These are phyloP conservation scores for Naegleria gruberi DNA, from an alignment of 208 protist genomes.

Conservation along the genomic window DNA sequence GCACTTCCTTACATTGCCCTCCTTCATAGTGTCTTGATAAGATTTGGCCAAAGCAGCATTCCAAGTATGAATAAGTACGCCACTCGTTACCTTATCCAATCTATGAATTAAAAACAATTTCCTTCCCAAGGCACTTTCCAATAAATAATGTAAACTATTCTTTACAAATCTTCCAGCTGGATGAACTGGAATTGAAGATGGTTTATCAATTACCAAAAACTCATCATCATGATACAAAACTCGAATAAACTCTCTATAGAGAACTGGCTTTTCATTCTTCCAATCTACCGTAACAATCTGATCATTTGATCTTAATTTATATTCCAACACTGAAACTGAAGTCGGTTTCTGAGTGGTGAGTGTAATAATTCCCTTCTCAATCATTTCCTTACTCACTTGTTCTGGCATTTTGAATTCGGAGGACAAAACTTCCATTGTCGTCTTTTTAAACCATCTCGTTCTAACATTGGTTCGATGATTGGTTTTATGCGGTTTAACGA, in stretches of 20 bases:
- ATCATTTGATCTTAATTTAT: not conserved
- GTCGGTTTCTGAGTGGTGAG: not conserved
- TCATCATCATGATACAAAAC: constrained; percentile 24
- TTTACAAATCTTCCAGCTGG: constrained; percentile 48
- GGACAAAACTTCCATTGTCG: not conserved
- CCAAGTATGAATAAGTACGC: not conserved
- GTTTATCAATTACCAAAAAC: constrained; percentile 11
- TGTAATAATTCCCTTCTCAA: not conserved
- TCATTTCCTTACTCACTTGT: not conserved
- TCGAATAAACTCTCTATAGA: not conserved
- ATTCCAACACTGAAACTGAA: not conserved
- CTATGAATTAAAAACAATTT: not conserved
- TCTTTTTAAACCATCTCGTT: not conserved
- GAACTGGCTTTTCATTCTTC: not conserved
- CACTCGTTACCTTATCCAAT: not conserved
- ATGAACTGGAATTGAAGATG: constrained; percentile 27
- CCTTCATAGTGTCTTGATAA: not conserved
- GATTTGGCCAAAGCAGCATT: not conserved
- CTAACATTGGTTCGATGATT: not conserved
- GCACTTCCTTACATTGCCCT: not conserved
- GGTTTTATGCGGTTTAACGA: not conserved
- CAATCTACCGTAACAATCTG: not conserved
- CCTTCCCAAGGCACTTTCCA: not conserved
- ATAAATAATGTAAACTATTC: constrained; percentile 48
- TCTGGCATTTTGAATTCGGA: not conserved